Base-by-base conservation (phyloP, 139 green algal species). In the Ettlia oleoabundans region DNA sequence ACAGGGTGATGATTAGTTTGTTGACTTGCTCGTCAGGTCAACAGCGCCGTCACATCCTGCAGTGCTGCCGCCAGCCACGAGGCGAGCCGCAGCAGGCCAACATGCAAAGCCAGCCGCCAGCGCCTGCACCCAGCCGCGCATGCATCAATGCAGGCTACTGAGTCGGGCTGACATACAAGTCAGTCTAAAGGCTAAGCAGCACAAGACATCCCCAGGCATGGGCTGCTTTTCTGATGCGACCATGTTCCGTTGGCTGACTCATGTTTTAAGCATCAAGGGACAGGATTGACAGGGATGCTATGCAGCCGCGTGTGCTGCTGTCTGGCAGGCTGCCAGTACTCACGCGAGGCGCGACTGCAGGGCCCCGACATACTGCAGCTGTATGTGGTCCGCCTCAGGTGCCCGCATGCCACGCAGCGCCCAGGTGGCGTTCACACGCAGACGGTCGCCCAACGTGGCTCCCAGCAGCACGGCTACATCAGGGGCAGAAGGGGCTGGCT, bases 351-450 rank as follows among this genome's bases (percentile, higher is more conserved):
- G 73, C 1, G 73, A 69, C 73, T 80, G 73, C 73, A 80, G 73
- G 22, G n/a, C 58, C 2, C 73, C 73, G 35, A 80, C 73, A 80
- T 69, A 80, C 22, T 52, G 24, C 26, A 40, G 73, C 24, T 7
- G n/a, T n/a, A n/a, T n/a, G n/a, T n/a, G 32, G 53, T 24, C 52
- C 26, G 8, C 22, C 30, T 15, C 33, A 24, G 3, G n/a, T 2
- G 65, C 35, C 2, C 32, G 63, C 76, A 88, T 72, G 53, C 84
- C 84, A 3, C 68, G 58, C 18, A 88, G 42, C 0, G 89, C 89
- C 42, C 82, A 85, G 0, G 81, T 82, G n/a, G 86, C 91, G 73
- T 92, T 92, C 55, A 94, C 76, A 21, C 89, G 85, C 9, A 93
- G 75, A 21, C 91, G 84, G 43, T 93, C 91, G 5, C 72, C 73